Conservation (phyloP, 2,329 filamentous ascomycete species). For the Elsinoe perseae region DNA sequence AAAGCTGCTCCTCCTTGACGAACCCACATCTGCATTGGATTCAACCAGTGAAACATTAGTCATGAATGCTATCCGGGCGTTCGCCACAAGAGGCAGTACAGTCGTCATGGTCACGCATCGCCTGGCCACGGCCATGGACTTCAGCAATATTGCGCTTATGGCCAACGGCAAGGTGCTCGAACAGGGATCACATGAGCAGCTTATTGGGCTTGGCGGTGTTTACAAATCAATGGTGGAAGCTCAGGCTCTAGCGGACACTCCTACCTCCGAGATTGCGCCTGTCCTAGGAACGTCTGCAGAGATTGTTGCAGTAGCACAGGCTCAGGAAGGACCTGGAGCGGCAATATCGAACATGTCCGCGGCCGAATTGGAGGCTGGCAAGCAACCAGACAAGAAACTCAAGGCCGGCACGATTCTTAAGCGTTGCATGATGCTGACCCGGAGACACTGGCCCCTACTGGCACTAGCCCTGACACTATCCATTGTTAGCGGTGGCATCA, state of each 20-base stretch:
- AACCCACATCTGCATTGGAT: conserved; percentile 41
- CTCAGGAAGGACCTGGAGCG: background rate
- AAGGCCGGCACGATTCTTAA: conserved; percentile 10
- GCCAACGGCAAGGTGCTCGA: conserved; percentile 59
- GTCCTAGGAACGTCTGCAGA: background rate
- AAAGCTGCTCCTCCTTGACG: conserved; percentile 40
- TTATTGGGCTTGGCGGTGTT: conserved; percentile 27
- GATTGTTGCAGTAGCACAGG: background rate
- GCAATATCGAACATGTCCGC: conserved; percentile 50
- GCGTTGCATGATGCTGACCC: conserved; percentile 26
- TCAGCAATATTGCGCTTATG: conserved; percentile 71
- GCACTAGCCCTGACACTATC: conserved; percentile 38
- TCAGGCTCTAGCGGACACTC: conserved; percentile 16
- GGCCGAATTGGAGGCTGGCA: conserved; percentile 50
- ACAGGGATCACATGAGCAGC: conserved; percentile 52
- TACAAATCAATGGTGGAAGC: conserved; percentile 18
- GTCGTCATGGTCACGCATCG: conserved; percentile 67
- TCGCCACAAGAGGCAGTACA: conserved; percentile 47
- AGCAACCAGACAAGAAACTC: conserved; percentile 31
- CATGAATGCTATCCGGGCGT: conserved; percentile 36
- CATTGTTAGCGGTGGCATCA: conserved; percentile 39
- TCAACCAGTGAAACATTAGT: conserved; percentile 38
- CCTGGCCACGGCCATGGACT: conserved; percentile 68
- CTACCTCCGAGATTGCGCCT: background rate
- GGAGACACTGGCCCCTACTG: conserved; percentile 34